Evolutionary conservation across 1,139 yeast species (phyloP).

Genomic region (Yarrowia galli): DNA sequence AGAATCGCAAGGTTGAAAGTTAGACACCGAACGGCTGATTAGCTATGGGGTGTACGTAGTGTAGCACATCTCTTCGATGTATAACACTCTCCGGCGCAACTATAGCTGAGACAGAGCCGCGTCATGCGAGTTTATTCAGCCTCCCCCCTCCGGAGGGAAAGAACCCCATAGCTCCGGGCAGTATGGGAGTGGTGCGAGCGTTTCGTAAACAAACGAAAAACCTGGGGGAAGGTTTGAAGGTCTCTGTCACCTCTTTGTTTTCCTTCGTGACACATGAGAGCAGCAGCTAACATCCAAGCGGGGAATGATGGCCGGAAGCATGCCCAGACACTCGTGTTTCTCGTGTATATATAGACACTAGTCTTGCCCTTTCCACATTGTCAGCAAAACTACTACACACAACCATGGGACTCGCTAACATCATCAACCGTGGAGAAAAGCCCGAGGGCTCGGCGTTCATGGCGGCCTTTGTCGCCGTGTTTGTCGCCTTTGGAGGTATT

Average conservation of each 20-base stretch:
- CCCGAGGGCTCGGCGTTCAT: constrained; percentile 49
- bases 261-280: constrained; percentile 1
- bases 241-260: not conserved
- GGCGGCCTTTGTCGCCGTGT: constrained; percentile 49
- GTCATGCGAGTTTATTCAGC: not conserved
- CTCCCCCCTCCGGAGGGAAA: not conserved
- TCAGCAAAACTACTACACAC: too few relatives aligned
- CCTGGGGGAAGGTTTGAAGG: constrained; percentile 16
- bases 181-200: not conserved
- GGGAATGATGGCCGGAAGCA: constrained; percentile 8
- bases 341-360: not conserved
- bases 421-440: constrained; percentile 47
- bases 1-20: not conserved
- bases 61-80: not conserved
- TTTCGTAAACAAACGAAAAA: not conserved
- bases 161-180: not conserved
- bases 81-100: not conserved
- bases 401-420: constrained; percentile 19
- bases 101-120: constrained; percentile 13
- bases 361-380: not conserved
- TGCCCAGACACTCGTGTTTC: not conserved
- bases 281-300: constrained; percentile 4
- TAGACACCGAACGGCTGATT: not conserved
- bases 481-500: constrained; percentile 64
- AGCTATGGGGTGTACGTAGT: not conserved